Percentiles rank a stretch among this genome's conserved stretches.
Conservation (phyloP, 768 basidiomycete species). For the Phylloporus sp. region DNA sequence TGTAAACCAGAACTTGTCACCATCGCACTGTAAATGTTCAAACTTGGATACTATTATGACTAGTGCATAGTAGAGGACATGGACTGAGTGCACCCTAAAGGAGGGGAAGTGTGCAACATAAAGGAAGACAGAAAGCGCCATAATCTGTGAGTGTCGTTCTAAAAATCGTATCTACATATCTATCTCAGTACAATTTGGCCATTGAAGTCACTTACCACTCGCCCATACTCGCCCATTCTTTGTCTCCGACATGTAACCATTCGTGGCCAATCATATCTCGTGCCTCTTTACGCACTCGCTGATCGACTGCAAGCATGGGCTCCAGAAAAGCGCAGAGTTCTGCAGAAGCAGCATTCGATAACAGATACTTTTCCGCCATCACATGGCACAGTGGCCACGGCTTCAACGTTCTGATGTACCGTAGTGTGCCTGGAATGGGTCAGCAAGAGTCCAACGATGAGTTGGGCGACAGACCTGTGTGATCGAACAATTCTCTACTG, state of each 20-base stretch:
- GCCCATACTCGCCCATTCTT: slow-evolving; percentile 24
- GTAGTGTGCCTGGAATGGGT: slow-evolving; percentile 49
- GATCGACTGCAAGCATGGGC: slow-evolving; percentile 74
- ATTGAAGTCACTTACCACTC: slow-evolving; percentile 25
- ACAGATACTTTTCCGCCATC: slow-evolving; percentile 87
- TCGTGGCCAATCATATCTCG: slow-evolving; percentile 69
- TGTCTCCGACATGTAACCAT: slow-evolving; percentile 57
- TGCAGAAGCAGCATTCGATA: slow-evolving; percentile 52
- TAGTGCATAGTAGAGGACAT: neutral
- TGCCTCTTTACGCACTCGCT: slow-evolving; percentile 64
- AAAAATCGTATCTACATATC: slow-evolving; percentile 9
- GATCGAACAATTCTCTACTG: slow-evolving; percentile 81
- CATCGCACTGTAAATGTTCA: too few relatives aligned
- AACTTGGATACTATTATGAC: neutral
- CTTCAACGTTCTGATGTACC: slow-evolving; percentile 72
- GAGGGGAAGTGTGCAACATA: slow-evolving; percentile 6
- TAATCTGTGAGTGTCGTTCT: slow-evolving; percentile 5
- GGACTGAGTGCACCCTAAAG: neutral
- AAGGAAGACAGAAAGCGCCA: neutral
- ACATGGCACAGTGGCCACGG: slow-evolving; percentile 81
- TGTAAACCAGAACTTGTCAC: too few relatives aligned
- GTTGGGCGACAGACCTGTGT: slow-evolving; percentile 44
- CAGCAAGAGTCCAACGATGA: neutral
- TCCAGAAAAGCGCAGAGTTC: slow-evolving; percentile 63
- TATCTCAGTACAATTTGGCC: neutral